phyloP scores from a whole-genome alignment of 768 basidiomycete species.

The Trichaptum fuscoviolaceum region DNA sequence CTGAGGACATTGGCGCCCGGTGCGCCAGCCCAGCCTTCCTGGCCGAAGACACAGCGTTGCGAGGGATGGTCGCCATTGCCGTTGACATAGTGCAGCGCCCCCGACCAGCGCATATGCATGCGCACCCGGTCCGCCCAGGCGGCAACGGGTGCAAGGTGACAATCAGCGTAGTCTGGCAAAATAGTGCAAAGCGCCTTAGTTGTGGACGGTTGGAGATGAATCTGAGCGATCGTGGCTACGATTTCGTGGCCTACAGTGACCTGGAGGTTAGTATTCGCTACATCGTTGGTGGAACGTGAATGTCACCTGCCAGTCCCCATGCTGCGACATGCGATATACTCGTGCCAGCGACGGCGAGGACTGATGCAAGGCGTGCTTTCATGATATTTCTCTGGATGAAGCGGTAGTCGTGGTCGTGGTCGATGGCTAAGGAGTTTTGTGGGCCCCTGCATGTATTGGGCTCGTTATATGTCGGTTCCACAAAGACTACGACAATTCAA shows the following conservation, averaged over 20 bases:
- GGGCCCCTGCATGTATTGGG: too few relatives aligned
- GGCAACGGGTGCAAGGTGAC: conserved; percentile 80
- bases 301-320: not conserved
- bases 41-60: conserved; percentile 69
- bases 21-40: conserved; percentile 63
- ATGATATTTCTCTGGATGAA: not conserved
- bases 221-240: conserved; percentile 90
- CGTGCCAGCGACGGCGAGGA: not conserved
- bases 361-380: not conserved
- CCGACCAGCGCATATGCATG: conserved; percentile 62
- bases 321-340: not conserved
- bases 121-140: conserved; percentile 83
- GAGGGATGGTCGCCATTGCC: conserved; percentile 74
- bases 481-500: too few relatives aligned
- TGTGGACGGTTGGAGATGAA: conserved; percentile 74
- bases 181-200: conserved; percentile 64
- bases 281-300: not conserved
- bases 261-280: not conserved
- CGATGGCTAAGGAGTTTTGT: too few relatives aligned
- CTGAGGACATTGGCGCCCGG: conserved; percentile 64
- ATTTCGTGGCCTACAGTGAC: conserved; percentile 72
- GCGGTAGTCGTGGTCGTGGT: not conserved
- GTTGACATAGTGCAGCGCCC: conserved; percentile 69
- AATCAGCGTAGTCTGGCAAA: conserved; percentile 48
- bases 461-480: too few relatives aligned